Conservation (phyloP, 495 filamentous ascomycete genomes). For the Platismatia glauca region DNA sequence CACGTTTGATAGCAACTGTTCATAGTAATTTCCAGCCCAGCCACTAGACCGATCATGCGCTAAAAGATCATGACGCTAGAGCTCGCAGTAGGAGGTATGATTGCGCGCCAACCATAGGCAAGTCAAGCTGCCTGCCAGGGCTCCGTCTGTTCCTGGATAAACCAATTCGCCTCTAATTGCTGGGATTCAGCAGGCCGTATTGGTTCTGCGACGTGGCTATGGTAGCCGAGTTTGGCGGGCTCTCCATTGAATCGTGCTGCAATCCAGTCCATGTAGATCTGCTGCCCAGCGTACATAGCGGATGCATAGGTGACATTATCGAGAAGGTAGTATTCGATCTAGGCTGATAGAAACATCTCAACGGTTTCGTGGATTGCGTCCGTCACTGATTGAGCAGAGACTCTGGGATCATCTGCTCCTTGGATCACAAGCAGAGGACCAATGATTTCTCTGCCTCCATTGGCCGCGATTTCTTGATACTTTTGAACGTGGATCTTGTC, state of each 20-base stretch:
- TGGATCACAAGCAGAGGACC: slow-evolving; percentile 36
- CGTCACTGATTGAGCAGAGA: neutral
- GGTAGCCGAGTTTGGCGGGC: neutral
- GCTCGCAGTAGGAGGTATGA: too few species aligned
- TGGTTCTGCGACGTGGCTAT: neutral
- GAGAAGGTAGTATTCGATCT: neutral
- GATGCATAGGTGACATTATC: neutral
- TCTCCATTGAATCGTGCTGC: neutral
- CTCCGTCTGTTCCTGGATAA: too few species aligned
- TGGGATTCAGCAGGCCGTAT: too few species aligned
- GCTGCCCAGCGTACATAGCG: neutral
- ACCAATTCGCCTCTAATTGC: neutral
- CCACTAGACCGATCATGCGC: too few species aligned
- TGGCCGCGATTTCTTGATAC: neutral
- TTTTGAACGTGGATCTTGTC: slow-evolving; percentile 1
- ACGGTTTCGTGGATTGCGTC: neutral
- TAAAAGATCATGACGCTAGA: too few species aligned
- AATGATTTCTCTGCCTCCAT: slow-evolving; percentile 27
- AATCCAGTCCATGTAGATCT: neutral
- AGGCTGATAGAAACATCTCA: neutral
- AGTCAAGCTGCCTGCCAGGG: too few species aligned
- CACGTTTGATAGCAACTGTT: too few species aligned
- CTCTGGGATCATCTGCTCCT: slow-evolving; percentile 27
- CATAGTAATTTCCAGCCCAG: too few species aligned
- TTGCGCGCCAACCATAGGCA: too few species aligned